Percentiles rank a stretch among this genome's conserved stretches.
Evolutionary conservation across 1,284 basidiomycete species (phyloP).

Genomic region (Cutaneotrichosporon dermatis): DNA sequence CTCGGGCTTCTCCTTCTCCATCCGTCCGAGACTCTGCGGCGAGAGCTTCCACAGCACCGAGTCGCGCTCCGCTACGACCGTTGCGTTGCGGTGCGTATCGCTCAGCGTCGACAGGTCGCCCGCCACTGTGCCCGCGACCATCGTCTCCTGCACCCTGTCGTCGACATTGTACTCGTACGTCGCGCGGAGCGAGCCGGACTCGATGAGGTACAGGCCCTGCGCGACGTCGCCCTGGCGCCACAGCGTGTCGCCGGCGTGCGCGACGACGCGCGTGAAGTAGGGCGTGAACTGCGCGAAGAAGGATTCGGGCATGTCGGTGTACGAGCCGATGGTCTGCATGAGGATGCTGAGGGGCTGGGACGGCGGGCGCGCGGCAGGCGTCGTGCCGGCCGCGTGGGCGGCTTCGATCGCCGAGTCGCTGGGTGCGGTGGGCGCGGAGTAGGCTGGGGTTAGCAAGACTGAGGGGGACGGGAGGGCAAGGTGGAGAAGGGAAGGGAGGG

Average conservation of each 20-base stretch:
- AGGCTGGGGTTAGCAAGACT: neutral
- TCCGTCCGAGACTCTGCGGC: conserved; percentile 54
- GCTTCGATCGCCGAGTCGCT: neutral
- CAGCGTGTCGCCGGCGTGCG: conserved; percentile 61
- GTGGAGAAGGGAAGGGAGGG: neutral
- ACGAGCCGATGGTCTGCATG: conserved; percentile 69
- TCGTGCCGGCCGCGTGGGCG: neutral
- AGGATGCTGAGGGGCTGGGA: conserved; percentile 54
- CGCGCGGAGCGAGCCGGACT: conserved; percentile 75
- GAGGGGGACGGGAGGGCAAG: neutral
- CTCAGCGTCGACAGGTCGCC: conserved; percentile 81
- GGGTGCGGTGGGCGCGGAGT: neutral
- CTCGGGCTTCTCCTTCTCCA: conserved; percentile 65
- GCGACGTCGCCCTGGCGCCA: conserved; percentile 72
- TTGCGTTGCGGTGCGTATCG: conserved; percentile 73
- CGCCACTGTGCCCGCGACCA: conserved; percentile 86
- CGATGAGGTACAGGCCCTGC: conserved; percentile 80
- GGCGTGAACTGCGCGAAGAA: conserved; percentile 56
- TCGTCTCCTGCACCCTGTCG: conserved; percentile 68
- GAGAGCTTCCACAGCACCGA: conserved; percentile 76
- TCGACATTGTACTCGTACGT: conserved; percentile 67
- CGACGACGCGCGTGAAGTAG: conserved; percentile 62
- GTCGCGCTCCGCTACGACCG: conserved; percentile 71
- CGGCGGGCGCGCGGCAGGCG: conserved; percentile 13
- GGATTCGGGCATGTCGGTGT: conserved; percentile 46